These are phyloP conservation scores for Leccinum disarticulatum DNA, from an alignment of 768 basidiomycete species.

Conservation along the genomic window DNA sequence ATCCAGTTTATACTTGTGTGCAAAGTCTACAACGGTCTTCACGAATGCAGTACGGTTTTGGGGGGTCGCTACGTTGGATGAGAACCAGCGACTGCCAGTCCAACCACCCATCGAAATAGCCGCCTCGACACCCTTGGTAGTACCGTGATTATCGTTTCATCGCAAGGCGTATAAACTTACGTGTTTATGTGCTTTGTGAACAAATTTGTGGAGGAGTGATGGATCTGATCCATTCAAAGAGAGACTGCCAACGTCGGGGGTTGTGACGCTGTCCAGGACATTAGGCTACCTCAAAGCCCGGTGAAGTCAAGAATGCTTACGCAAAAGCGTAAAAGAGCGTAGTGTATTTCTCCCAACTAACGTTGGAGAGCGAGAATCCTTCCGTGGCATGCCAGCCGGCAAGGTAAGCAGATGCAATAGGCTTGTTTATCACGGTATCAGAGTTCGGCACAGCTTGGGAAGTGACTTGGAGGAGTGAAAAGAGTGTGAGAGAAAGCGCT, in stretches of 20 bases:
- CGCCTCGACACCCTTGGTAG: constrained; percentile 51
- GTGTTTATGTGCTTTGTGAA: constrained; percentile 41
- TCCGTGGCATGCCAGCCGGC: constrained; percentile 58
- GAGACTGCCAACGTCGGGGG: constrained; percentile 32
- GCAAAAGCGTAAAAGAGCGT: constrained; percentile 68
- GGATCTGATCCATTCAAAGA: constrained; percentile 44
- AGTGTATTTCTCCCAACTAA: constrained; percentile 69
- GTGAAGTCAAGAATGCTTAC: constrained; percentile 26
- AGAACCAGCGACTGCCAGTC: constrained; percentile 64
- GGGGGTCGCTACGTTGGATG: constrained; percentile 54
- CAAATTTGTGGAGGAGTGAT: constrained; percentile 55
- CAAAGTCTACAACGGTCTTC: constrained; percentile 50
- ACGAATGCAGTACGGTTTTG: constrained; percentile 58
- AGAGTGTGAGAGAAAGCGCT: neutral
- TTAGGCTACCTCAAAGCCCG: neutral
- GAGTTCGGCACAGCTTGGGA: neutral
- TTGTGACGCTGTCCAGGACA: constrained; percentile 30
- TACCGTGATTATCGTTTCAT: neutral
- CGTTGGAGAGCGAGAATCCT: constrained; percentile 49
- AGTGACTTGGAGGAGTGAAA: neutral
- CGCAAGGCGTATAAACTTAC: constrained; percentile 21
- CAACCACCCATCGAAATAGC: constrained; percentile 69
- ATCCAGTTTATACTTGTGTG: constrained; percentile 50
- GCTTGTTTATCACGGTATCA: constrained; percentile 39
- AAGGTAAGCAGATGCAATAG: constrained; percentile 57